These are phyloP conservation scores for Ceratobasidium sp. DNA, from an alignment of 1,284 basidiomycete genomes.

Conservation along the genomic window DNA sequence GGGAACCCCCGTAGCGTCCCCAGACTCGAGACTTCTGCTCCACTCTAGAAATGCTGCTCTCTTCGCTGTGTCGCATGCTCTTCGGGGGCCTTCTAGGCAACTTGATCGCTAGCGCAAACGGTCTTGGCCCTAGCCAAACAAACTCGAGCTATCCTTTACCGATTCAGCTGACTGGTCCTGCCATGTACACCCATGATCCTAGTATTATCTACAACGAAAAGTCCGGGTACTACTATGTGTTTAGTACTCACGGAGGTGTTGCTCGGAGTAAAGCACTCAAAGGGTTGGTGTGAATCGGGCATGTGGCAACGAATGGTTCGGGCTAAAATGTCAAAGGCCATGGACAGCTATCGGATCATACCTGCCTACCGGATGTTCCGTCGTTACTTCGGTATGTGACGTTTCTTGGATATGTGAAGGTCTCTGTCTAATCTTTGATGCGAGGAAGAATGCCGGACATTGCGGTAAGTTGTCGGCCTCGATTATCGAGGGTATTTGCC, in stretches of 20 bases:
- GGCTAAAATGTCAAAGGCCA: conserved; percentile 24
- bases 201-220: conserved; percentile 42
- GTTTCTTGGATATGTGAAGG: background rate
- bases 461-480: conserved; percentile 22
- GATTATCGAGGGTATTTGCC: background rate
- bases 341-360: conserved; percentile 42
- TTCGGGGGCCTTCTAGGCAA: conserved; percentile 21
- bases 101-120: conserved; percentile 8
- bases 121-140: background rate
- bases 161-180: conserved; percentile 37
- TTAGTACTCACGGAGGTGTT: conserved; percentile 43
- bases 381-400: conserved; percentile 38
- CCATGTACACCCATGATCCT: conserved; percentile 41
- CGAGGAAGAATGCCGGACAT: conserved; percentile 40
- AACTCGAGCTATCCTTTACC: conserved; percentile 39
- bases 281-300: conserved; percentile 22
- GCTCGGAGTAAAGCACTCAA: conserved; percentile 40
- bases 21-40: background rate
- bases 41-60: conserved; percentile 12
- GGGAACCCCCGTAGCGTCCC: background rate
- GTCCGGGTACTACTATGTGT: conserved; percentile 43
- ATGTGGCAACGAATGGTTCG: background rate
- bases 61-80: conserved; percentile 6
- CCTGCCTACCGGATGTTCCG: conserved; percentile 42
- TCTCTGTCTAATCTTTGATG: background rate